phyloP scores from a whole-genome alignment of 116 monocot genomes.

The Posidonia oceanica region DNA sequence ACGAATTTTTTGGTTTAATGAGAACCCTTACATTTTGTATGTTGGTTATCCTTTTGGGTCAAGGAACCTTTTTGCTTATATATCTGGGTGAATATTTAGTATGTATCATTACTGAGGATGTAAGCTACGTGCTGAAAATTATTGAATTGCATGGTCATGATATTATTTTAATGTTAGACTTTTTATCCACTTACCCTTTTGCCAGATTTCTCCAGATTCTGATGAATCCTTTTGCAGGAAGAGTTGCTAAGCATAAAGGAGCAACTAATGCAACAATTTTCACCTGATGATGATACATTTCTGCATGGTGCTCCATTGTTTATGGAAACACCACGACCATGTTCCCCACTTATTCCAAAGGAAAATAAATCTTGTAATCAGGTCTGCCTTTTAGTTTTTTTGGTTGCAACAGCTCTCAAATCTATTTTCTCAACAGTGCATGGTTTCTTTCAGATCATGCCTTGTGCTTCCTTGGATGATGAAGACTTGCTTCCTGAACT shows the following conservation, averaged over 20 bases:
- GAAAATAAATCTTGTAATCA: conserved; percentile 43
- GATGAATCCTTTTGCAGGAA: conserved; percentile 27
- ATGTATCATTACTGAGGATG: too few relatives aligned
- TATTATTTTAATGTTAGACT: background rate
- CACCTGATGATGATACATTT: conserved; percentile 72
- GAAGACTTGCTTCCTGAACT: conserved; percentile 38
- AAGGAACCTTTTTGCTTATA: too few relatives aligned
- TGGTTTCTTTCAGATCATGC: conserved; percentile 36
- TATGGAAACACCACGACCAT: conserved; percentile 53
- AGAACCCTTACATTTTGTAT: too few relatives aligned
- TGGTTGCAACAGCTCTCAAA: background rate
- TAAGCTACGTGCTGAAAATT: too few relatives aligned
- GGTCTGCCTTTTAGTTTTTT: conserved; percentile 21
- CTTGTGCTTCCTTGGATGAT: conserved; percentile 39
- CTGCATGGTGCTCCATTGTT: conserved; percentile 59
- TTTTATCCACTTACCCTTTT: too few relatives aligned
- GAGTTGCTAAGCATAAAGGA: conserved; percentile 46
- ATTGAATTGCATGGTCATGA: too few relatives aligned
- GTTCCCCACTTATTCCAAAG: conserved; percentile 31
- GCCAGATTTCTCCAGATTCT: background rate
- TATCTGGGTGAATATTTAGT: too few relatives aligned
- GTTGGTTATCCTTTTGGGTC: too few relatives aligned
- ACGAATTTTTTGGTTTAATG: too few relatives aligned
- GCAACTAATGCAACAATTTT: conserved; percentile 62
- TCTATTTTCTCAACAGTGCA: background rate